Base-by-base conservation (phyloP, 495 filamentous ascomycete species). In the Echria macrotheca region DNA sequence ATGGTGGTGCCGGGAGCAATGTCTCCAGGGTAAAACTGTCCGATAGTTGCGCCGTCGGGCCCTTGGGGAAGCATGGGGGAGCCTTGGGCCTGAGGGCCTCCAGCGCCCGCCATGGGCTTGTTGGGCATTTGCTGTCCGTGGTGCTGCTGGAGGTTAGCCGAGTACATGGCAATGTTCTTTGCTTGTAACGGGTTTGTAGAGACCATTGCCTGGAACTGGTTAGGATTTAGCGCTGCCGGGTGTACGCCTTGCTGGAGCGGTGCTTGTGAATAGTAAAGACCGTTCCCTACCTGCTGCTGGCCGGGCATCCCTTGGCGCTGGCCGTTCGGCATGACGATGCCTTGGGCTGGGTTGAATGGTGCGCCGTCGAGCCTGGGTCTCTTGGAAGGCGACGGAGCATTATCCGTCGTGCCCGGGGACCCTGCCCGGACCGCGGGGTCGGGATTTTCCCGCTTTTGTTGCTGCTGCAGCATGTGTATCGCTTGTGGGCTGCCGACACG, bases 381-480 rank as follows among this genome's bases (percentile, higher is more conserved):
- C 70, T 98, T 98, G 45, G 84, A 87, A 7, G 93, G 91, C 18
- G 93, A 96, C 5, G 89, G 86, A 23, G 88, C 88, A 59, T 95
- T 95, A 33, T 96, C 91, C 22, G 79, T 81, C 5, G 85, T 83
- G 23, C 84, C 80, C 5, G 89, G 89, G 28, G 88, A 96, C 52
- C 85, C 85, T 21, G 88, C 83, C 36, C 87, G 81, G 58, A 85
- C 78, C 50, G 78, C 84, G 67, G 89, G 87, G 47, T 95, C 89
- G 5, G 89, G 89, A 41, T 86, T 85, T 42, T 91, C 85, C 39
- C 89, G 79, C 63, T 88, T 84, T 86, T 95, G 91, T 63, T 83
- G 81, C 47, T 83, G 77, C 49, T 82, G 52, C 37, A 81, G 71
- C 60, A 87, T 80, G 47, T 85, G 82, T 68, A 94, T 81, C 44